phyloP scores from a whole-genome alignment of 108 stramenopile species.

The Skeletonema menzelii region DNA sequence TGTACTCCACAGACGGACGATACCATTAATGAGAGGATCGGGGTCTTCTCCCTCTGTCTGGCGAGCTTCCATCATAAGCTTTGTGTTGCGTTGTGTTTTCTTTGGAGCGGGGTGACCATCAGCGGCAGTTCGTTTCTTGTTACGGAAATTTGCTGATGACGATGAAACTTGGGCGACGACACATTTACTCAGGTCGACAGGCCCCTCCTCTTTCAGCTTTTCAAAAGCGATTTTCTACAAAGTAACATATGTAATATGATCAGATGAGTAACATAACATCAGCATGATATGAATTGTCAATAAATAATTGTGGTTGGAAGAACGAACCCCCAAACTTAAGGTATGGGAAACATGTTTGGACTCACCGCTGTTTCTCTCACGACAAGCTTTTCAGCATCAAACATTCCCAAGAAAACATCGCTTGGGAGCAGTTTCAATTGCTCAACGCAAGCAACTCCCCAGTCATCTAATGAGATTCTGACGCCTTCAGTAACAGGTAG shows the following conservation, averaged over 20 bases:
- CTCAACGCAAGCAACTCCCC: conserved; percentile 26
- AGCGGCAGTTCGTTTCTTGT: background rate
- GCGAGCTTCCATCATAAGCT: background rate
- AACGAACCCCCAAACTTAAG: too few species aligned
- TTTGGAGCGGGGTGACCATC: background rate
- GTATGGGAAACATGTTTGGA: background rate
- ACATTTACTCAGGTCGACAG: background rate
- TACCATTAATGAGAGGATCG: background rate
- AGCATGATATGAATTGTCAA: background rate
- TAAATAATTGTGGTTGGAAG: too few species aligned
- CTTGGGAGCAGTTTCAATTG: conserved; percentile 23
- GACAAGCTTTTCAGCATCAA: conserved; percentile 14
- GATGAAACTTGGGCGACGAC: background rate
- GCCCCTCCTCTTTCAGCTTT: background rate
- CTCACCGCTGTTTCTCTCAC: conserved; percentile 12
- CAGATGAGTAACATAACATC: background rate
- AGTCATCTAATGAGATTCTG: conserved; percentile 13
- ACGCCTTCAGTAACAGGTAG: background rate
- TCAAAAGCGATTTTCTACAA: background rate
- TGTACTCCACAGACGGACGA: background rate
- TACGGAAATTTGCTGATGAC: background rate
- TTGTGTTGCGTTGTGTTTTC: background rate
- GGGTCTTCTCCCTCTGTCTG: background rate
- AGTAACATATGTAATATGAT: background rate
- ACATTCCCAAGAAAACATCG: conserved; percentile 13